Conservation (phyloP, 2,329 filamentous ascomycete species). For the Pseudogymnoascus sp. region DNA sequence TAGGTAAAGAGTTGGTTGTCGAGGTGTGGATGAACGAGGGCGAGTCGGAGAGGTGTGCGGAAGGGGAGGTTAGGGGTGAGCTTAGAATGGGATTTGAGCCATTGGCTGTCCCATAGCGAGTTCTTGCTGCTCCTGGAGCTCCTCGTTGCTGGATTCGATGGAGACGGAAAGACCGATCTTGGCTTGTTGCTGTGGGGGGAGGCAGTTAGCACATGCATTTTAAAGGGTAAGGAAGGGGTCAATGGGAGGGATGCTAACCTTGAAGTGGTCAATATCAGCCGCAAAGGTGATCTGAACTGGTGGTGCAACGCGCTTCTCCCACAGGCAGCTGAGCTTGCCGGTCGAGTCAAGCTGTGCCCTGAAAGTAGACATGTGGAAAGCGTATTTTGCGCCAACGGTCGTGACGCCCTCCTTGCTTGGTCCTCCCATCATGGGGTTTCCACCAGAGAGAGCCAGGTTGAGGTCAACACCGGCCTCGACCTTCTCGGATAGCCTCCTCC, state of each 20-base stretch:
- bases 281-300: constrained; percentile 91
- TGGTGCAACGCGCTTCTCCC: constrained; percentile 93
- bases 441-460: constrained; percentile 65
- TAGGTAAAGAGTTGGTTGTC: not conserved
- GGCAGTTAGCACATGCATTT: constrained; percentile 25
- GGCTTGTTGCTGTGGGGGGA: constrained; percentile 63
- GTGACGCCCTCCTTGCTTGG: constrained; percentile 79
- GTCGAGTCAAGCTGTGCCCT: constrained; percentile 91
- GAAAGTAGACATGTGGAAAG: constrained; percentile 93
- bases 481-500: constrained; percentile 84
- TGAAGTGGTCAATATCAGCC: constrained; percentile 90
- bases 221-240: not conserved
- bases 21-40: constrained; percentile 5
- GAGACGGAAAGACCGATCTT: constrained; percentile 93
- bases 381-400: constrained; percentile 92
- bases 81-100: constrained; percentile 53
- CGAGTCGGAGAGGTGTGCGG: not conserved
- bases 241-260: constrained; percentile 52
- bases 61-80: not conserved
- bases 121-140: constrained; percentile 79
- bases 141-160: constrained; percentile 75
- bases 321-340: constrained; percentile 82
- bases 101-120: constrained; percentile 39
- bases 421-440: constrained; percentile 62
- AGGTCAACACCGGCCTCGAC: constrained; percentile 94